Evolutionary conservation across 176 grass and related monocot species (phyloP).

Genomic region (Carex pumila): DNA sequence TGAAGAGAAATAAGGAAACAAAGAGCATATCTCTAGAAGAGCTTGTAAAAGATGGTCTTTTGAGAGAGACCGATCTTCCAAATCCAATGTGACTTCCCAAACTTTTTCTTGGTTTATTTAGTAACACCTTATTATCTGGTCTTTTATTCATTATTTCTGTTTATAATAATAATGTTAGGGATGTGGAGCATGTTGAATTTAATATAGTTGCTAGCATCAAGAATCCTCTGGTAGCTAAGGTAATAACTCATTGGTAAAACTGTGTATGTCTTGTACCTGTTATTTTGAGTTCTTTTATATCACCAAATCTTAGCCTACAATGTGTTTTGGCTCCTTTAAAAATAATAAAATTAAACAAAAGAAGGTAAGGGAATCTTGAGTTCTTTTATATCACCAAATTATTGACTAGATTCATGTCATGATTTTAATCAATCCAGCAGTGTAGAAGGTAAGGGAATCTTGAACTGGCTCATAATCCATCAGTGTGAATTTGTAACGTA

Average conservation of each 20-base stretch:
- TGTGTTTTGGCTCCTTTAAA: not conserved
- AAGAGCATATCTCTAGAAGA: slow-evolving; percentile 35
- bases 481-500: too few relatives aligned
- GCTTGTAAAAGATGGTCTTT: slow-evolving; percentile 84
- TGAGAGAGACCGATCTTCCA: slow-evolving; percentile 79
- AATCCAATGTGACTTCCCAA: slow-evolving; percentile 40
- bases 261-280: not conserved
- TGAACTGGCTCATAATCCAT: too few relatives aligned
- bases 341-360: not conserved
- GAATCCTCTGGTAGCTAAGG: too few relatives aligned
- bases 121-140: not conserved
- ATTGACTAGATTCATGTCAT: too few relatives aligned
- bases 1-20: too few relatives aligned
- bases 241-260: not conserved
- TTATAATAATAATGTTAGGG: too few relatives aligned
- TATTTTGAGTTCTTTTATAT: not conserved
- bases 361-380: too few relatives aligned
- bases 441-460: too few relatives aligned
- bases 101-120: slow-evolving; percentile 16
- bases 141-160: not conserved
- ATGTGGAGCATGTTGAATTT: too few relatives aligned
- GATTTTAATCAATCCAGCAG: too few relatives aligned
- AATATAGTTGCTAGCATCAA: too few relatives aligned
- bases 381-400: too few relatives aligned
- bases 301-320: not conserved